Evolutionary conservation across 139 green algal species (phyloP).

Genomic region (Protoeuglena noctilucae): DNA sequence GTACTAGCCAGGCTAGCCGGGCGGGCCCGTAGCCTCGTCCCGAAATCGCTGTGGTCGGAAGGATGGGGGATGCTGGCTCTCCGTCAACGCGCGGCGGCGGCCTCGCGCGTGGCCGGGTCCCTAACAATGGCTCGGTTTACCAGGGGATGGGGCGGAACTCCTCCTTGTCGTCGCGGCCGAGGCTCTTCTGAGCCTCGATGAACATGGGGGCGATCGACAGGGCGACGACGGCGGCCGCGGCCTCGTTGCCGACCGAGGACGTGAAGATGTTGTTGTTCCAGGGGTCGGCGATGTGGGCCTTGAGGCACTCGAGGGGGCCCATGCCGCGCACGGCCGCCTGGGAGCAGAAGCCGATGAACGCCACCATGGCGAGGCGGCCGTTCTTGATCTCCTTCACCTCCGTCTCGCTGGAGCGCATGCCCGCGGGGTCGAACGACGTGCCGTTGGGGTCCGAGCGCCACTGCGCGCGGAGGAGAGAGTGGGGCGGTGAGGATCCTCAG

Average conservation of each 20-base stretch:
- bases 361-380: constrained; percentile 35
- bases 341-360: constrained; percentile 16
- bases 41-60: no score
- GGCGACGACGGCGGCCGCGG: constrained; percentile 5
- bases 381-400: constrained; percentile 20
- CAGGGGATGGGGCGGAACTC: constrained; percentile 22
- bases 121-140: no score
- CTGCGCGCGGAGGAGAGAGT: background rate
- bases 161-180: constrained; percentile 13
- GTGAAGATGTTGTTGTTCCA: constrained; percentile 16
- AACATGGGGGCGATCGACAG: constrained; percentile 7
- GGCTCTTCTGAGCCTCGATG: constrained; percentile 6
- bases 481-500: background rate
- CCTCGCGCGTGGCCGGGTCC: no score
- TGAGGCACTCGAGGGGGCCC: constrained; percentile 36
- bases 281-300: constrained; percentile 37
- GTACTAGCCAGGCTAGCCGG: no score
- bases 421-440: constrained; percentile 8
- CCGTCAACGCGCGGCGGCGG: no score
- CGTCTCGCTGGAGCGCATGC: background rate
- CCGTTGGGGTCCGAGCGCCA: no score
- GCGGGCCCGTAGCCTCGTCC: no score
- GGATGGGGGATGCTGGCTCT: no score
- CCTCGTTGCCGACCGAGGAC: constrained; percentile 15
- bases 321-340: constrained; percentile 33